These are phyloP conservation scores for Leptodontidium sp. DNA, from an alignment of 2,329 filamentous ascomycete genomes.

Conservation along the genomic window DNA sequence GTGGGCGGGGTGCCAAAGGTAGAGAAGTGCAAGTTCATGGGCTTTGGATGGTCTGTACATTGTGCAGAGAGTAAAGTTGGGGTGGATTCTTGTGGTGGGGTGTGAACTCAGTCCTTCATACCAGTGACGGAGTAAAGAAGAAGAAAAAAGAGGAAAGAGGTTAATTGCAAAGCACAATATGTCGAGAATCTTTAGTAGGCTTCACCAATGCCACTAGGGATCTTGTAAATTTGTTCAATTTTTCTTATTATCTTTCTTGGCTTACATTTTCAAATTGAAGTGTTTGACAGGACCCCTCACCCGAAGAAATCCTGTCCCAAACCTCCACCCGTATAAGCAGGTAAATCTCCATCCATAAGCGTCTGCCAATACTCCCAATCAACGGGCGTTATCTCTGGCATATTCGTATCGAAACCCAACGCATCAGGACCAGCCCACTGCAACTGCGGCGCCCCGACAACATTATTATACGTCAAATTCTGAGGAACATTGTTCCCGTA, in stretches of 20 bases:
- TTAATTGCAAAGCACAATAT: neutral
- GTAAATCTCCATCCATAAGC: conserved; percentile 43
- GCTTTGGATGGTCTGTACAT: neutral
- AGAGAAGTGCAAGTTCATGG: conserved; percentile 9
- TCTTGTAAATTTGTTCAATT: neutral
- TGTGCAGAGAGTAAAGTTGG: neutral
- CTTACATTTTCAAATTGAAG: neutral
- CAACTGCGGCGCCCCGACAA: conserved; percentile 11
- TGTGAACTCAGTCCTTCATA: neutral
- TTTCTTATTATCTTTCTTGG: too few relatives aligned
- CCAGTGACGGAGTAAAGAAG: too few relatives aligned
- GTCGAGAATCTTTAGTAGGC: neutral
- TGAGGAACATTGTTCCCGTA: conserved; percentile 14
- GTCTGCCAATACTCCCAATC: conserved; percentile 47
- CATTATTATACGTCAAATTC: conserved; percentile 28
- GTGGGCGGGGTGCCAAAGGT: neutral
- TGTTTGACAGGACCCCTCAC: neutral
- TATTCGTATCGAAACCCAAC: conserved; percentile 32
- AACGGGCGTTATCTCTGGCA: conserved; percentile 39
- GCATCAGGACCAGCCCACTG: conserved; percentile 24
- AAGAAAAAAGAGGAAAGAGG: too few relatives aligned
- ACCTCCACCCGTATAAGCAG: conserved; percentile 30
- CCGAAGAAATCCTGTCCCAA: neutral
- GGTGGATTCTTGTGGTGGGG: conserved; percentile 4
- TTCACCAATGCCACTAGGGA: neutral